Conservation (phyloP, 306 rosid species). For the Pueraria montana region DNA sequence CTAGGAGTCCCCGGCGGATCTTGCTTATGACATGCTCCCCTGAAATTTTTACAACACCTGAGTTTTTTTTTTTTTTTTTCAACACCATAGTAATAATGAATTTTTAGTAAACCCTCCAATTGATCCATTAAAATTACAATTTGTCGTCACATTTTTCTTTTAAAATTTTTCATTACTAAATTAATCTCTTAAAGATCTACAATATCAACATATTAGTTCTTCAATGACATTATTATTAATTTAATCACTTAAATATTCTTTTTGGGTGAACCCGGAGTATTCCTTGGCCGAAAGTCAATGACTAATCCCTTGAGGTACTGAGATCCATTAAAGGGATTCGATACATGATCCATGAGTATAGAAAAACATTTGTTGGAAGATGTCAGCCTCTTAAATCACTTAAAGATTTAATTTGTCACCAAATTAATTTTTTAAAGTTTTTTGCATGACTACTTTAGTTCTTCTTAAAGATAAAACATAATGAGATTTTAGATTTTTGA, state of each 20-base stretch:
- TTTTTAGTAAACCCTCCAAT: not conserved
- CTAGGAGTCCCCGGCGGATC: not conserved
- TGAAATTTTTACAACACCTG: not conserved
- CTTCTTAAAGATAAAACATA: not conserved
- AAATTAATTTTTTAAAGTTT: not conserved
- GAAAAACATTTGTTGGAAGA: too few species aligned
- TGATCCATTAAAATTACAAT: not conserved
- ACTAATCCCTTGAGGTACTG: too few species aligned
- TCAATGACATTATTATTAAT: not conserved
- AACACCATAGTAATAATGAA: not conserved
- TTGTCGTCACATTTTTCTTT: not conserved
- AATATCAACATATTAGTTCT: not conserved
- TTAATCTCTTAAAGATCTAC: not conserved
- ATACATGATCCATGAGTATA: too few species aligned
- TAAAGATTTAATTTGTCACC: too few species aligned
- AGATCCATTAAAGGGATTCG: too few species aligned
- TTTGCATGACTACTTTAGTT: not conserved
- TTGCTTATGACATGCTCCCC: not conserved
- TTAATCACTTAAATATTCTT: not conserved
- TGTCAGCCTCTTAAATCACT: too few species aligned
- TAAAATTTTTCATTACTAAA: not conserved
- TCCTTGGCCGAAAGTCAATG: too few species aligned
- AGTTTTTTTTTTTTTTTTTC: too few species aligned
- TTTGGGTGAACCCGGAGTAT: too few species aligned
- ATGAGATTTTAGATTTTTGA: not conserved